These are phyloP conservation scores for Pascua guehoae DNA, from an alignment of 1,284 basidiomycete genomes.

Conservation along the genomic window DNA sequence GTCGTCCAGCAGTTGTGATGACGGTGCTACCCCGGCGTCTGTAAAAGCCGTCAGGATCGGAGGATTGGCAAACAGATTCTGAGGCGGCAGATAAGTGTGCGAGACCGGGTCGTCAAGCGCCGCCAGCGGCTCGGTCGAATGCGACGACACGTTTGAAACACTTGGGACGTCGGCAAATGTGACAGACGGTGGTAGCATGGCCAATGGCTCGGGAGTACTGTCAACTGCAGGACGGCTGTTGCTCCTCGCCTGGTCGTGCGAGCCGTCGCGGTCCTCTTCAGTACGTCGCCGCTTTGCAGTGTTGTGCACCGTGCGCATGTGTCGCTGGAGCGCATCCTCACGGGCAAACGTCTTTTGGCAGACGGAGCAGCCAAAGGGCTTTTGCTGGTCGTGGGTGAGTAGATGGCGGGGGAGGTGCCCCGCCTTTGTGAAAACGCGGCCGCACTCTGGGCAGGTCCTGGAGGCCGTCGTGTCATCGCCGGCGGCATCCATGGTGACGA, in stretches of 20 bases:
- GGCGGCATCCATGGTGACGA: too few species aligned
- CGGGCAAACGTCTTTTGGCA: constrained; percentile 9
- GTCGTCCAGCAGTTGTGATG: constrained; percentile 1
- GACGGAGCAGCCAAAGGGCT: constrained; percentile 6
- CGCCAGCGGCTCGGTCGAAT: too few species aligned
- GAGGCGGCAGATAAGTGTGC: too few species aligned
- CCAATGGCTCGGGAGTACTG: too few species aligned
- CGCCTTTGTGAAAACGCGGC: constrained; percentile 9
- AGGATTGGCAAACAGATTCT: background rate
- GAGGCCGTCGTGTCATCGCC: background rate
- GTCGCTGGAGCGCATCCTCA: constrained; percentile 10
- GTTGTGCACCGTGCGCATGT: constrained; percentile 7
- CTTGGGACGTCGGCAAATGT: too few species aligned
- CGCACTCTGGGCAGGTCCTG: constrained; percentile 7
- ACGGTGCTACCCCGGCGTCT: background rate
- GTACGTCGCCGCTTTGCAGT: background rate
- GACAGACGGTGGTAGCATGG: too few species aligned
- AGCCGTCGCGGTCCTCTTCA: too few species aligned
- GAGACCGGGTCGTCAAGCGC: too few species aligned
- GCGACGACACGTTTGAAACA: too few species aligned
- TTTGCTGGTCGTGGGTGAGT: constrained; percentile 6
- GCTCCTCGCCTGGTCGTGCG: background rate
- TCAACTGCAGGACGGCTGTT: background rate
- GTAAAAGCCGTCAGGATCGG: background rate
- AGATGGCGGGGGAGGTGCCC: constrained; percentile 11